Evolutionary conservation across 441 rosid species (phyloP).

Genomic region (Pelargonium myrrhifolium): DNA sequence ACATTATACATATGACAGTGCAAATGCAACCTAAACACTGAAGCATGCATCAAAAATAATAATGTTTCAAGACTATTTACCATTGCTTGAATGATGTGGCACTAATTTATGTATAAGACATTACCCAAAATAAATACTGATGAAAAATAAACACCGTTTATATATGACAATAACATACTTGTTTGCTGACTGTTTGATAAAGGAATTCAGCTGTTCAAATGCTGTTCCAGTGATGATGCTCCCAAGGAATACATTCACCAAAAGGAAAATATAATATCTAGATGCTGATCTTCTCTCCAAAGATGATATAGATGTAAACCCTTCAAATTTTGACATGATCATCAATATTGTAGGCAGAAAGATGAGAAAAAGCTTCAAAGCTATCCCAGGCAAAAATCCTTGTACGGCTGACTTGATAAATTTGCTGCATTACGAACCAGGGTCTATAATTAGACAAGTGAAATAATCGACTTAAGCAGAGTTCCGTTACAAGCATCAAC

Average conservation of each 20-base stretch:
- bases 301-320: constrained; percentile 61
- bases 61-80: not conserved
- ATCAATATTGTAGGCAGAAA: constrained; percentile 81
- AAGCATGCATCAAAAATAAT: not conserved
- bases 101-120: not conserved
- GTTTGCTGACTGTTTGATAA: constrained; percentile 51
- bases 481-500: no score
- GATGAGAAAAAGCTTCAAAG: constrained; percentile 88
- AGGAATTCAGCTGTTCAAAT: constrained; percentile 67
- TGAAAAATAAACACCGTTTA: not conserved
- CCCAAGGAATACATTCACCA: constrained; percentile 76
- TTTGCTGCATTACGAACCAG: constrained; percentile 31
- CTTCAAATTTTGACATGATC: constrained; percentile 95
- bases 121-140: not conserved
- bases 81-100: not conserved
- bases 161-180: constrained; percentile 38
- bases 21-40: no score
- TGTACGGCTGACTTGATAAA: constrained; percentile 61
- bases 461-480: no score
- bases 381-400: constrained; percentile 86
- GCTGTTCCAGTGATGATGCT: constrained; percentile 72
- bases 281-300: constrained; percentile 86
- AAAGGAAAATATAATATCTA: constrained; percentile 70
- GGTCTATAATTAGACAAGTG: no score
- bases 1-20: not conserved